Conservation (phyloP, 768 basidiomycete genomes). For the Rhizopogon salebrosus region DNA sequence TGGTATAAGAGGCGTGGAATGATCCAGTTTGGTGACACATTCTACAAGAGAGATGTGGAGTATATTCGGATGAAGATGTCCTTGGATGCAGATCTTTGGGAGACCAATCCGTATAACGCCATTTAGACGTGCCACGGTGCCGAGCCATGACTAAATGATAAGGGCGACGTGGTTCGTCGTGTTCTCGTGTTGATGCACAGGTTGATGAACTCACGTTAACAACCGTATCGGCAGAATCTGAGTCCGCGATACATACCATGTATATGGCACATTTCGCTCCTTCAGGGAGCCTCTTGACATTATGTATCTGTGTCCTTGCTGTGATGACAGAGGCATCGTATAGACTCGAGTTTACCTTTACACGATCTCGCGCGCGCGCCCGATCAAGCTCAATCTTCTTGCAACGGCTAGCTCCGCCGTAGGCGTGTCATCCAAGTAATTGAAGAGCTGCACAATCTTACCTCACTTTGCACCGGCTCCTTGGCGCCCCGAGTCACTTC, state of each 20-base stretch:
- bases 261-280: background rate
- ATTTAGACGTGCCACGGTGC: background rate
- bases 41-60: conserved; percentile 50
- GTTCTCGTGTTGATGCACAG: background rate
- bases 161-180: background rate
- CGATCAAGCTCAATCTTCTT: background rate
- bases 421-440: background rate
- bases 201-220: background rate
- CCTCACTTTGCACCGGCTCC: background rate
- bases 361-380: background rate
- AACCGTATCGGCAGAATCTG: background rate
- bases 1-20: conserved; percentile 56
- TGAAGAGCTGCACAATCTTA: background rate
- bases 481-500: background rate
- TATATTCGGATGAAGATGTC: conserved; percentile 51
- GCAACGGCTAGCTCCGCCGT: background rate
- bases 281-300: background rate
- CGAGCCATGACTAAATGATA: background rate
- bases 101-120: background rate
- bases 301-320: background rate
- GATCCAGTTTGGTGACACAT: conserved; percentile 40
- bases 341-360: background rate
- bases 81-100: conserved; percentile 3
- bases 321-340: background rate
- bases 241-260: background rate